Conservation (phyloP, 2,329 filamentous ascomycete genomes). For the Aureobasidium vineae region DNA sequence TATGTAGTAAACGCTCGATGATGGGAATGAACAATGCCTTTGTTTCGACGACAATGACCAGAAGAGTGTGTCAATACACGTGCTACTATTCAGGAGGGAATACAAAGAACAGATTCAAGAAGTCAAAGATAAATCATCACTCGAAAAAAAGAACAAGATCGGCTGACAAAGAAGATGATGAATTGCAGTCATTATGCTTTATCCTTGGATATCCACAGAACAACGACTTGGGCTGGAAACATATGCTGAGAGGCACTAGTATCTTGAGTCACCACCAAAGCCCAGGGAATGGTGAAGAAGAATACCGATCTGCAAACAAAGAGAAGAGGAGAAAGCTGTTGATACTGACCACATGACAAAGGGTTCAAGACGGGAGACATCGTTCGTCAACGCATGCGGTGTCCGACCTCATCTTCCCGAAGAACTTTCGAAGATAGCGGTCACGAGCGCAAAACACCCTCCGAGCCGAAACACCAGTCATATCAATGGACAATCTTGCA, state of each 20-base stretch:
- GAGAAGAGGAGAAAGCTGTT: not conserved
- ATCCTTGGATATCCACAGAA: not conserved
- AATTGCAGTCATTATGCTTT: not conserved
- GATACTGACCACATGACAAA: not conserved
- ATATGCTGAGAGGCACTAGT: not conserved
- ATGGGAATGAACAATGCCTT: not conserved
- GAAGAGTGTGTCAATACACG: not conserved
- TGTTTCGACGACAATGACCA: not conserved
- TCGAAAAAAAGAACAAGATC: not conserved
- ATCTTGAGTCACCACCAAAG: not conserved
- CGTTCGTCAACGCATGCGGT: not conserved
- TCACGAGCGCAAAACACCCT: not conserved
- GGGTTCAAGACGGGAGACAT: not conserved
- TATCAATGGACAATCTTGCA: not conserved
- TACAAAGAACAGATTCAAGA: not conserved
- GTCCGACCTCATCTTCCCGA: not conserved
- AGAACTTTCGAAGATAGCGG: not conserved
- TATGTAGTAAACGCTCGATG: not conserved
- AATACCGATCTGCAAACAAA: not conserved
- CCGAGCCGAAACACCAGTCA: not conserved
- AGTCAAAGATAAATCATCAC: not conserved
- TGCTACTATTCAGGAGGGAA: no score
- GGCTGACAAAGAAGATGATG: not conserved
- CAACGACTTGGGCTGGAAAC: not conserved
- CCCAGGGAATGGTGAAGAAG: not conserved